Evolutionary conservation across 1,284 basidiomycete genomes (phyloP), one percentile per base, ranked within the genome.

Genomic region (Cerioporus squamosus): DNA sequence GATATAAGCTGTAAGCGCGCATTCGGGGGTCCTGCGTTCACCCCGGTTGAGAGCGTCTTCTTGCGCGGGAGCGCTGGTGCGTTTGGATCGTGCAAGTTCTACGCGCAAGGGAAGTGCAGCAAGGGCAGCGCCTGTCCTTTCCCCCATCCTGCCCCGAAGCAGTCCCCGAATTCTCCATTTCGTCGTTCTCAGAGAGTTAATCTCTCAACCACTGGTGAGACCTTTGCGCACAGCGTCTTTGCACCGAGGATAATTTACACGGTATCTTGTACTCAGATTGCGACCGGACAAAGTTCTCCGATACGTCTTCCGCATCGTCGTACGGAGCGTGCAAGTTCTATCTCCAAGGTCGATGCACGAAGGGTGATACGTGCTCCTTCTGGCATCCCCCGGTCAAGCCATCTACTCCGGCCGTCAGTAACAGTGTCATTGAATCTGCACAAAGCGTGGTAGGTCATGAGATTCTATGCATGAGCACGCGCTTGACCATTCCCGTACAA

Each of bases 61-160:
- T 42, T 18, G n/a, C 5, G n/a, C 9, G n/a, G 40, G 10, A 15
- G n/a, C 17, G 1, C 38, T 17, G 17, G 20, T 12, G 31, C 57
- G 3, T 57, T 65, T 33, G 63, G 55, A n/a, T 55, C 55, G 17
- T 82, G 81, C 72, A 79, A 76, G 64, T 74, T 72, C 52, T 75
- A 77, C 63, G 72, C 75, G 2, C 75, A 74, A 63, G 75, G 73
- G 15, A 75, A 63, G 50, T 81, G 80, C 65, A 73, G 60, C n/a
- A 78, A 78, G 50, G 78, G 77, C 10, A 65, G 61, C 18, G 53
- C 60, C 8, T 80, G 79, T 51, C 70, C 74, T 5, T 80, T 70
- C 55, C 60, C 62, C n/a, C 77, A 79, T 43, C 14, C 45, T 24
- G 48, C 33, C 36, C 15, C 44, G 9, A 36, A 36, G 33, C 33